Evolutionary conservation across 768 basidiomycete genomes (phyloP), one percentile per base, ranked within the genome.

Genomic region (Leccinum uliginosum): DNA sequence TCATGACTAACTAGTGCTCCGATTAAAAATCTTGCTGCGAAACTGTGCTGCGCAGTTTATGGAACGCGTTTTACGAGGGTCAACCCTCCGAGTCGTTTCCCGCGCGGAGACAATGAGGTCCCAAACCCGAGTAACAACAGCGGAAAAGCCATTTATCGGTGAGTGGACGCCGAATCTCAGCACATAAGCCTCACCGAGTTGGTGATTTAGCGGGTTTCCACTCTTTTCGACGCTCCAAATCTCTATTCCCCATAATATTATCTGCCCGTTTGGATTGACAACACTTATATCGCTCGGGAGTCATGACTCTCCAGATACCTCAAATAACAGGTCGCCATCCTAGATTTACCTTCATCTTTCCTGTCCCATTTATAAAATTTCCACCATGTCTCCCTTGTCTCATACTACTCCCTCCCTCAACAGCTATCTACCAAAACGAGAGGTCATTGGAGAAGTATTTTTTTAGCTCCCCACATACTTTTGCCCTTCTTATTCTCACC

Each of bases 301-400:
- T 19, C n/a, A 40, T 10, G 10, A 40, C 40, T 40, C 40, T 40
- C 40, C 6, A 40, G n/a, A 40, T 40, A n/a, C n/a, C 40, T 40
- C 19, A 11, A 40, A 46, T 46, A 46, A 46, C 24, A 46, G 23
- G 45, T 24, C 24, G 24, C 23, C 24, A 40, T 46, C 45, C 23
- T 14, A 15, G 45, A 24, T 7, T 24, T 15, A 24, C 49, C 7
- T n/a, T n/a, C 19, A 15, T 12, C 17, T 6, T 1, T 32, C 21
- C 21, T 23, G 29, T 17, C 12, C 11, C 14, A 14, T 34, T 3
- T 14, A 6, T 27, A 1, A n/a, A n/a, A 77, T 56, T 68, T 70
- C 44, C 65, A 80, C 60, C 2, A 77, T 56, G 68, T 70, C 44
- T 65, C 81, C 61, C 77, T 73, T 21, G 74, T 54, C 78, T 77